phyloP scores from a whole-genome alignment of 176 grass and related monocot species.

The Olyra latifolia region DNA sequence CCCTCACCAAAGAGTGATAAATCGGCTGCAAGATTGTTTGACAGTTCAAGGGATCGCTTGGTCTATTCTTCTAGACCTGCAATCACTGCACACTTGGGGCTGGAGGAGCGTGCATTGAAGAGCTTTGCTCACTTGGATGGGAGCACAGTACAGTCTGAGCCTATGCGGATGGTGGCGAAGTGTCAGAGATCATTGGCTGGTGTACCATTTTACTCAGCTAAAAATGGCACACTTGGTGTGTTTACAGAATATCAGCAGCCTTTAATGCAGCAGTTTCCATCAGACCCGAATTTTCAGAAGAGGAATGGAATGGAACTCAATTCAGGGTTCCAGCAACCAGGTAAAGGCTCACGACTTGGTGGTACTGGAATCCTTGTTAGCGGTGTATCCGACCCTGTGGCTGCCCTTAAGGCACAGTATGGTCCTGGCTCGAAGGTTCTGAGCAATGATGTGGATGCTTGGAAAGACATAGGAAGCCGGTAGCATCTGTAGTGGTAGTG shows the following conservation, averaged over 20 bases:
- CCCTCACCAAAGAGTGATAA: conserved; percentile 29
- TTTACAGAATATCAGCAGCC: conserved; percentile 54
- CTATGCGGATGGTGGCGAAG: conserved; percentile 47
- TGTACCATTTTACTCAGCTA: conserved; percentile 61
- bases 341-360: conserved; percentile 37
- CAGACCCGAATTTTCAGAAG: conserved; percentile 58
- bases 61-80: conserved; percentile 40
- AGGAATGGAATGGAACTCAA: conserved; percentile 49
- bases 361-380: conserved; percentile 52
- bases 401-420: conserved; percentile 56
- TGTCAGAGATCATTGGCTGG: conserved; percentile 47
- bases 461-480: conserved; percentile 75
- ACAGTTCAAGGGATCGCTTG: conserved; percentile 35
- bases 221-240: conserved; percentile 39
- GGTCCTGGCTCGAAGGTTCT: conserved; percentile 45
- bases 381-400: conserved; percentile 53
- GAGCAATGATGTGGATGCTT: conserved; percentile 52
- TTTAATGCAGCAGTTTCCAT: conserved; percentile 37
- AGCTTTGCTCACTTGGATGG: conserved; percentile 53
- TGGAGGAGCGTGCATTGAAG: conserved; percentile 43
- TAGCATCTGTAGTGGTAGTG: conserved; percentile 40
- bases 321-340: conserved; percentile 61
- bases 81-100: conserved; percentile 23
- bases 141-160: conserved; percentile 47
- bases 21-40: conserved; percentile 25